Conservation (phyloP, 306 rosid species). For the Myrica gale region DNA sequence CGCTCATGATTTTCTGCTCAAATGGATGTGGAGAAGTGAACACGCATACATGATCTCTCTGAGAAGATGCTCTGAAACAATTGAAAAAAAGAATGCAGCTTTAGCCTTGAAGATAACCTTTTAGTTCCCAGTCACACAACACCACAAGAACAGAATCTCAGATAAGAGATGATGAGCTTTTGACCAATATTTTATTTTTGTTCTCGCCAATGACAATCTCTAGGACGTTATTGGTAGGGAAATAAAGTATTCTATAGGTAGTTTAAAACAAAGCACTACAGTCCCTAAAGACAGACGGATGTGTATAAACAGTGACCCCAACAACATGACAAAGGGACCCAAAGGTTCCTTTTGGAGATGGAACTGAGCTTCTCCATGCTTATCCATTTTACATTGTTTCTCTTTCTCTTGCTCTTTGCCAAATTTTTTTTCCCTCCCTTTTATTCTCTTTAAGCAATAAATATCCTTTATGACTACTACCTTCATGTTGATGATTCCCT, state of each 20-base stretch:
- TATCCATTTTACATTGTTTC: conserved; percentile 45
- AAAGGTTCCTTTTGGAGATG: conserved; percentile 42
- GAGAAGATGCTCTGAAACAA: conserved; percentile 72
- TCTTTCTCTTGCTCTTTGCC: not conserved
- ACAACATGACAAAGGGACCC: conserved; percentile 70
- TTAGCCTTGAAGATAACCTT: conserved; percentile 38
- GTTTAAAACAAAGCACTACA: conserved; percentile 45
- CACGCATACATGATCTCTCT: conserved; percentile 19
- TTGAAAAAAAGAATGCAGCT: conserved; percentile 57
- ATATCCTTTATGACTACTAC: conserved; percentile 43
- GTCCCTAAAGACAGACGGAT: conserved; percentile 39
- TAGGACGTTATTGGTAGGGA: conserved; percentile 28
- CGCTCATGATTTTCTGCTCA: conserved; percentile 26
- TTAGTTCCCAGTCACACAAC: conserved; percentile 61
- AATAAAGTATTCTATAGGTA: conserved; percentile 30
- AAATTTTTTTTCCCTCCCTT: conserved; percentile 5
- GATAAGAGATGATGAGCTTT: conserved; percentile 64
- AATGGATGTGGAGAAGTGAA: conserved; percentile 15
- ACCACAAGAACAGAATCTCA: conserved; percentile 90
- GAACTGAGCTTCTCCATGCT: conserved; percentile 70
- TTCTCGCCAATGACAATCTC: conserved; percentile 33
- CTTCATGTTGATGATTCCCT: conserved; percentile 53
- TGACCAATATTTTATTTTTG: conserved; percentile 43
- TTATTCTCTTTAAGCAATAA: conserved; percentile 39
- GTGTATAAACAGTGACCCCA: conserved; percentile 58